A percentile compares a stretch with the other conserved stretches of the same genome.
Evolutionary conservation across 2,329 filamentous ascomycete species (phyloP).

Genomic region (Ceratocystiopsis sp.): DNA sequence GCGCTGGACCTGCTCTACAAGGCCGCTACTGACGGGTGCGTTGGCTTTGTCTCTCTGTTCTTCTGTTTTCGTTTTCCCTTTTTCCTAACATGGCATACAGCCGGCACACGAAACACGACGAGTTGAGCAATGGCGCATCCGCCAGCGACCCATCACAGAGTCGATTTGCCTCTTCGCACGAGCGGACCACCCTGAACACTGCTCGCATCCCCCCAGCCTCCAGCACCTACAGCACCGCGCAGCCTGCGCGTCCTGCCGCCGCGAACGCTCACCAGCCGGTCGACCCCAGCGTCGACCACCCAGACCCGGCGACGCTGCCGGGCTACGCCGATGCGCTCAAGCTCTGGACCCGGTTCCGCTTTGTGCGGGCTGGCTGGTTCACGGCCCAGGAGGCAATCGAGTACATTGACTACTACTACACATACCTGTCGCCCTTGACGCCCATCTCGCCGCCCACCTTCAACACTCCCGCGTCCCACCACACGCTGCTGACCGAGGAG

Average conservation of each 20-base stretch:
- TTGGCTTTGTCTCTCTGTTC: neutral
- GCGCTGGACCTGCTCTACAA: slow-evolving; percentile 83
- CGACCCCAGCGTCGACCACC: slow-evolving; percentile 28
- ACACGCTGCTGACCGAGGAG: slow-evolving; percentile 70
- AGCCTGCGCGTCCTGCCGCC: neutral
- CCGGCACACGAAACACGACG: slow-evolving; percentile 3
- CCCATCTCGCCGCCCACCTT: slow-evolving; percentile 90
- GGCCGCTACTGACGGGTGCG: slow-evolving; percentile 48
- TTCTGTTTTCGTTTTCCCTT: too few species aligned
- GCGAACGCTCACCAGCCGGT: slow-evolving; percentile 20
- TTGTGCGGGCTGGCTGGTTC: slow-evolving; percentile 95
- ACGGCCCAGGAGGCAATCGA: slow-evolving; percentile 82
- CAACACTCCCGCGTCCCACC: slow-evolving; percentile 61
- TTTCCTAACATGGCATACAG: neutral
- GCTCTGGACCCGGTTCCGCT: slow-evolving; percentile 83
- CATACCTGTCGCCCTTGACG: slow-evolving; percentile 76
- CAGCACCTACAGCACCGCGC: slow-evolving; percentile 1
- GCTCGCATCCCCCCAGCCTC: neutral
- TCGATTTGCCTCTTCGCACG: neutral
- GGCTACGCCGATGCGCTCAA: slow-evolving; percentile 55
- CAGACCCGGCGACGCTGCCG: slow-evolving; percentile 28
- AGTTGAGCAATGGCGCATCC: neutral
- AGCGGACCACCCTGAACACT: neutral
- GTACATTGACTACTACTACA: slow-evolving; percentile 93
- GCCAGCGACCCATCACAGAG: neutral